Evolutionary conservation across 129 eudicot species (phyloP).

Genomic region (Flaveria sonorensis): DNA sequence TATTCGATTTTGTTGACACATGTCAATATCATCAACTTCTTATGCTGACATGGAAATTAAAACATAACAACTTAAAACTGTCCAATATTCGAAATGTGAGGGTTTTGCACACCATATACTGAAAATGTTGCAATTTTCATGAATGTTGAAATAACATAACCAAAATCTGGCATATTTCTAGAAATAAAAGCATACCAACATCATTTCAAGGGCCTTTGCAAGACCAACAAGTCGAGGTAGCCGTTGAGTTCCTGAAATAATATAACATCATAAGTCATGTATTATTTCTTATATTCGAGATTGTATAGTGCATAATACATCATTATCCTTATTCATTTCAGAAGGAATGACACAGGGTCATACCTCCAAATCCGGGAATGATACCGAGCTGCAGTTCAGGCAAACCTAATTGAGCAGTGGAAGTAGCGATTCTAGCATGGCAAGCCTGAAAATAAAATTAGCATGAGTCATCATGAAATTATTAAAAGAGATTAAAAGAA

Average conservation of each 20-base stretch:
- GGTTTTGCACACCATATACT: neutral
- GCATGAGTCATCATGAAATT: neutral
- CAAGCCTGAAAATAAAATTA: conserved; percentile 58
- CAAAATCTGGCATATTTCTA: neutral
- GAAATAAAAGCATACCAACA: conserved; percentile 60
- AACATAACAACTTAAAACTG: neutral
- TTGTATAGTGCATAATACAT: neutral
- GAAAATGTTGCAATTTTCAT: conserved; percentile 7
- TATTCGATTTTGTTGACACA: neutral
- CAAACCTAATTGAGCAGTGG: conserved; percentile 81
- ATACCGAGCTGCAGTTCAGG: conserved; percentile 98
- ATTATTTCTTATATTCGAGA: neutral
- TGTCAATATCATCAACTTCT: conserved; percentile 8
- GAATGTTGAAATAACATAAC: neutral
- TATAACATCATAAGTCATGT: conserved; percentile 9
- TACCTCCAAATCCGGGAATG: conserved; percentile 99
- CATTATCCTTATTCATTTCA: neutral
- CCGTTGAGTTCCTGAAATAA: conserved; percentile 84
- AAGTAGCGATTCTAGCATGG: conserved; percentile 92
- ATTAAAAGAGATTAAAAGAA: neutral
- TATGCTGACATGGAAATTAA: neutral
- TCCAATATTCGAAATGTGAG: neutral
- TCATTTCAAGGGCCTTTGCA: conserved; percentile 94
- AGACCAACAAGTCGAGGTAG: conserved; percentile 99
- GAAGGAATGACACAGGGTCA: neutral